These are phyloP conservation scores for Friedmanniomyces simplex DNA, from an alignment of 495 filamentous ascomycete species.

Conservation along the genomic window DNA sequence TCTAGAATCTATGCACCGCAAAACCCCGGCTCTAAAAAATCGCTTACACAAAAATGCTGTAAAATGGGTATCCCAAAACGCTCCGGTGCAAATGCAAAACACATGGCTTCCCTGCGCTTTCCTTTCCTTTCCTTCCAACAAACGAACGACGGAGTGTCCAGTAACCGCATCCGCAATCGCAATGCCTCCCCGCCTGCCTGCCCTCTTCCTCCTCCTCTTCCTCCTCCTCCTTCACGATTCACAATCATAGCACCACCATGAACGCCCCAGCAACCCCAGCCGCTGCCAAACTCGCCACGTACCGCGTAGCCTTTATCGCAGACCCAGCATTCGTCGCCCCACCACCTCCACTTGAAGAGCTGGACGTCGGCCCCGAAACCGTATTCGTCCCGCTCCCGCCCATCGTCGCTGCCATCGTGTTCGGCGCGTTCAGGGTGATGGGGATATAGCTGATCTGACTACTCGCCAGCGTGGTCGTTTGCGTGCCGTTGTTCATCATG, in stretches of 20 bases:
- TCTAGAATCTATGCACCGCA: not conserved
- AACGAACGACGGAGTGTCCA: too few relatives aligned
- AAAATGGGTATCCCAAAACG: not conserved
- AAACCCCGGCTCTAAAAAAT: not conserved
- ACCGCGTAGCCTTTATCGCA: not conserved
- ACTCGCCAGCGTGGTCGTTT: conserved; percentile 6
- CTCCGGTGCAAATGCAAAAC: not conserved
- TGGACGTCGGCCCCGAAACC: not conserved
- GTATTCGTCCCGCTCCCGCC: conserved; percentile 2
- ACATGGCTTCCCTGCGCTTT: not conserved
- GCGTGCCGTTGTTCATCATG: not conserved
- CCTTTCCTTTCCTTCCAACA: too few relatives aligned
- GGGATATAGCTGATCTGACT: conserved; percentile 8
- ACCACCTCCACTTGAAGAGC: not conserved
- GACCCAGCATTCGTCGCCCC: not conserved
- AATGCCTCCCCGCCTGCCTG: too few relatives aligned
- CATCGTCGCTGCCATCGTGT: too few relatives aligned
- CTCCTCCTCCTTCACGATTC: not conserved
- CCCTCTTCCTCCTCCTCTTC: too few relatives aligned
- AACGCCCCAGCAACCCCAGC: not conserved
- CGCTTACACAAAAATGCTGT: not conserved
- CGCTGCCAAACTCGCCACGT: not conserved
- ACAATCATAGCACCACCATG: not conserved
- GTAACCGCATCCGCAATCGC: not conserved
- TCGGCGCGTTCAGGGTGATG: too few relatives aligned